A percentile compares a stretch with the other conserved stretches of the same genome.
These are phyloP conservation scores for Yamadazyma takamatsuzukensis DNA, from an alignment of 805 yeast species.

Conservation along the genomic window DNA sequence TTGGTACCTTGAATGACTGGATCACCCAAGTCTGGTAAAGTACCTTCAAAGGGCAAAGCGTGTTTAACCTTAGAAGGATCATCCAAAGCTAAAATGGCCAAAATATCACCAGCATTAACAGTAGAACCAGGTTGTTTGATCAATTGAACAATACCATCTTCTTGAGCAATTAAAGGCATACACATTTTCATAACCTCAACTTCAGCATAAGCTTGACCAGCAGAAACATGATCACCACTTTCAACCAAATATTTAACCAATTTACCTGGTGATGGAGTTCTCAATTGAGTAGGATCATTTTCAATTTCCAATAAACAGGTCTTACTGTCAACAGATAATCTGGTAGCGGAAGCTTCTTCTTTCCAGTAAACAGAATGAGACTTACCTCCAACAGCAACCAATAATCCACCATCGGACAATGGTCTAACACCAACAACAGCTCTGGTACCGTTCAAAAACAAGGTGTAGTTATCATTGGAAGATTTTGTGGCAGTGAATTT, in stretches of 20 bases:
- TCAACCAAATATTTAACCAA: slow-evolving; percentile 90
- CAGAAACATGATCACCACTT: slow-evolving; percentile 85
- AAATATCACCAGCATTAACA: slow-evolving; percentile 91
- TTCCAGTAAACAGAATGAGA: slow-evolving; percentile 97
- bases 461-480: slow-evolving; percentile 76
- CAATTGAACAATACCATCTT: slow-evolving; percentile 87
- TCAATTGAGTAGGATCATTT: slow-evolving; percentile 96
- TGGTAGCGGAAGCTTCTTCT: slow-evolving; percentile 93
- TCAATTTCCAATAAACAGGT: slow-evolving; percentile 92
- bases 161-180: slow-evolving; percentile 94
- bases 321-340: slow-evolving; percentile 92
- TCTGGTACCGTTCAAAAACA: slow-evolving; percentile 91
- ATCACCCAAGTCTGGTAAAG: slow-evolving; percentile 83
- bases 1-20: slow-evolving; percentile 82
- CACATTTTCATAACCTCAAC: slow-evolving; percentile 99
- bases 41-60: slow-evolving; percentile 92
- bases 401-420: slow-evolving; percentile 92
- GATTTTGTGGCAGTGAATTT: slow-evolving; percentile 95
- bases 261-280: slow-evolving; percentile 99
- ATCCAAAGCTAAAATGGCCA: slow-evolving; percentile 90
- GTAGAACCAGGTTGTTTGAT: slow-evolving; percentile 99
- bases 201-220: slow-evolving; percentile 96
- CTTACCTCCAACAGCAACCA: slow-evolving; percentile 83
- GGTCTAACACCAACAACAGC: slow-evolving; percentile 82
- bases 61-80: slow-evolving; percentile 97